Evolutionary conservation across 768 basidiomycete genomes (phyloP), one percentile per base, ranked within the genome.

Genomic region (Epithele typhae): DNA sequence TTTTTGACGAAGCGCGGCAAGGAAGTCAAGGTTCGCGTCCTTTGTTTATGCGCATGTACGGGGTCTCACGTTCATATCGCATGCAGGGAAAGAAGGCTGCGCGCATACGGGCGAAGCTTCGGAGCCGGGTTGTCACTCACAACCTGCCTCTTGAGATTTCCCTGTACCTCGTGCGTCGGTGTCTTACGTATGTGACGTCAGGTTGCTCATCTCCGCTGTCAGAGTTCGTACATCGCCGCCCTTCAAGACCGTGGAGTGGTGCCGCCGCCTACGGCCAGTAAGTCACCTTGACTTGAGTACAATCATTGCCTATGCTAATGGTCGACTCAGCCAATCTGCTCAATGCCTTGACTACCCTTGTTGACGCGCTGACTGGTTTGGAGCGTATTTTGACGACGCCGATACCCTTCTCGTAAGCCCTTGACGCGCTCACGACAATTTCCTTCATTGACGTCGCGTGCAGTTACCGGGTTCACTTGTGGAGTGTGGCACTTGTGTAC

Each of bases 311-410:
- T n/a, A 25, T 6, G 38, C 40, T 18, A 27, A 48, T 33, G 14
- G 38, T 45, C 36, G 43, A 48, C 12, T n/a, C 50, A 83, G 81
- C 70, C 53, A 60, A 59, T 11, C 66, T 87, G 15, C 43, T 81
- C 0, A 59, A 50, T 2, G 59, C 80, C 4, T 60, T 86, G 8
- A 76, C 72, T 53, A 70, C 73, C 49, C 72, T 85, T 18, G 78
- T 81, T 3, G 82, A 86, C 45, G 74, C 78, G 23, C 65, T 87
- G 39, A 85, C 84, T 10, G 81, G 81, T 4, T 68, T 87, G 1
- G 85, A 88, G 56, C 69, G 86, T 34, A 84, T 87, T 51, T 69
- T 88, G 4, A 87, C 84, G 0, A 84, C 84, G 1, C 84, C 85
- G 3, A 84, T 88, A 37, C 86, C 84, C 9, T 87, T 84, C 65